Percentiles rank a stretch among this genome's conserved stretches.
Conservation (phyloP, 1,139 yeast species). For the Geotrichum aggregatum region DNA sequence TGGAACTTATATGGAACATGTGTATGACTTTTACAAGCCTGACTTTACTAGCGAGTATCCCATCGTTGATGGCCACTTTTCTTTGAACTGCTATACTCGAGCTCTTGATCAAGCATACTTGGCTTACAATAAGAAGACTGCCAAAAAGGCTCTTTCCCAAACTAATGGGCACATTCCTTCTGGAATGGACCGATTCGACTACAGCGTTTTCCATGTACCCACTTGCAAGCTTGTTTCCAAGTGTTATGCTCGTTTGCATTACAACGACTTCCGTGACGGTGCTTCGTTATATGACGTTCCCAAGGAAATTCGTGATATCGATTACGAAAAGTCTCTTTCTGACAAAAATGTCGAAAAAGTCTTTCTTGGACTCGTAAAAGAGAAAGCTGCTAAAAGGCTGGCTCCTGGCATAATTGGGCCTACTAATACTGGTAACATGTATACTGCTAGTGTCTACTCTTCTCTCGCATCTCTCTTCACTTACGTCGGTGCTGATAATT, state of each 20-base stretch:
- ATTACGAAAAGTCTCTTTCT: constrained; percentile 73
- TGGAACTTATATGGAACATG: constrained; percentile 93
- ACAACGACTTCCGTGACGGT: constrained; percentile 76
- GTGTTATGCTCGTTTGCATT: constrained; percentile 86
- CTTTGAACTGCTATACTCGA: constrained; percentile 87
- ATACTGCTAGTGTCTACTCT: constrained; percentile 91
- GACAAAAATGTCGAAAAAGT: constrained; percentile 83
- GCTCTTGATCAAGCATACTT: constrained; percentile 87
- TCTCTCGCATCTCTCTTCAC: constrained; percentile 77
- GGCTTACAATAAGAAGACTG: constrained; percentile 75
- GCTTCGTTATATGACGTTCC: constrained; percentile 52
- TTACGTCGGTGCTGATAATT: constrained; percentile 66
- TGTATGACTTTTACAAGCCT: constrained; percentile 97
- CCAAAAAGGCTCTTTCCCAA: constrained; percentile 46
- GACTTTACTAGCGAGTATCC: constrained; percentile 96
- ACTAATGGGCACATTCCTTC: constrained; percentile 33
- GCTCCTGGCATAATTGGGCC: constrained; percentile 80
- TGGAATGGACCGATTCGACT: constrained; percentile 71
- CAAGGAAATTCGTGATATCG: constrained; percentile 59
- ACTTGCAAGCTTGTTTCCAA: constrained; percentile 93
- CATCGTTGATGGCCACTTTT: constrained; percentile 94
- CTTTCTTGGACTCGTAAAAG: constrained; percentile 77
- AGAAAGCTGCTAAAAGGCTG: constrained; percentile 62
- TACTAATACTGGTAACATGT: constrained; percentile 97
- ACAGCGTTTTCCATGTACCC: constrained; percentile 97